Evolutionary conservation across 371 early-diverging fungal species (phyloP).

Genomic region (Batkoa obscura): DNA sequence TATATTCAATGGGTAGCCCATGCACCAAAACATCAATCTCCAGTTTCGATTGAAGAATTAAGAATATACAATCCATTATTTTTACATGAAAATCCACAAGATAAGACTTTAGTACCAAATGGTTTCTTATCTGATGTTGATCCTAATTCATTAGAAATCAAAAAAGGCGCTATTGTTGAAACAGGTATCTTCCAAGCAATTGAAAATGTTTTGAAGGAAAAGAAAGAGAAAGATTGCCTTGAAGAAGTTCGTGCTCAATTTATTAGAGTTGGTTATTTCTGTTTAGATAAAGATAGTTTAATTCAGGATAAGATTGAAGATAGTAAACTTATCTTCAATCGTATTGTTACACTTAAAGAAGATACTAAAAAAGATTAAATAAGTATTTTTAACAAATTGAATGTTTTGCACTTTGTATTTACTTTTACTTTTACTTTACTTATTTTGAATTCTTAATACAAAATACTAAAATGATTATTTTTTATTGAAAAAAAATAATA

Average conservation of each 20-base stretch:
- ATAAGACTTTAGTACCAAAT: constrained; percentile 54
- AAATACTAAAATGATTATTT: too few relatives aligned
- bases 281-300: constrained; percentile 75
- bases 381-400: too few relatives aligned
- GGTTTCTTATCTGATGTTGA: constrained; percentile 91
- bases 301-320: too few relatives aligned
- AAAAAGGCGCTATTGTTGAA: constrained; percentile 62
- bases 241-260: constrained; percentile 92
- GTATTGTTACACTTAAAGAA: constrained; percentile 84
- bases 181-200: constrained; percentile 52
- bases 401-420: too few relatives aligned
- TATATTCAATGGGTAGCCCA: constrained; percentile 98
- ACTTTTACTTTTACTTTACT: too few relatives aligned
- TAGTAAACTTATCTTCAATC: constrained; percentile 53
- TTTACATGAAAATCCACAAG: constrained; percentile 71
- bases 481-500: too few relatives aligned
- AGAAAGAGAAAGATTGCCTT: constrained; percentile 13
- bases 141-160: constrained; percentile 46
- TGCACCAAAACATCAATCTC: constrained; percentile 55
- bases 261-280: constrained; percentile 92
- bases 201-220: constrained; percentile 8
- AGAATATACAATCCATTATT: constrained; percentile 78
- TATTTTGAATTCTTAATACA: too few relatives aligned
- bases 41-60: constrained; percentile 63
- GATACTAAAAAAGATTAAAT: constrained; percentile 43